Base-by-base conservation (phyloP, 2,329 filamentous ascomycete species). In the Incumbomyces delicatus region DNA sequence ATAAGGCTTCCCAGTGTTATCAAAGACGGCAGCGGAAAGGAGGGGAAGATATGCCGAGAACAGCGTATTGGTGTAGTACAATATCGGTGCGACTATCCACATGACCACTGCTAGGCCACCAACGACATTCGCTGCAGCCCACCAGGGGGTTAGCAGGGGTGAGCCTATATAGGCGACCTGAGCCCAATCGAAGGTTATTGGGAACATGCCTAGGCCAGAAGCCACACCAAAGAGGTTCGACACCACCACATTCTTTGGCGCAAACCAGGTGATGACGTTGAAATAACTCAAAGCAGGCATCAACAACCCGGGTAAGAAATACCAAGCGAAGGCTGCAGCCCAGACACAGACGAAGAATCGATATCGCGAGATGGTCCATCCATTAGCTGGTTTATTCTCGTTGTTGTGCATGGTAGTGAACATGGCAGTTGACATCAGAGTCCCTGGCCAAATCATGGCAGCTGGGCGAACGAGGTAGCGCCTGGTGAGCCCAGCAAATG, bases 371-470 rank as follows among this genome's bases (percentile, higher is more conserved):
- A 94, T 83, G 35, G 67, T 81, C 87, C 87, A 94, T 30, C 87
- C 85, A 62, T 87, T 81, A 16, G 85, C 87, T 31, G 80, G 76
- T 56, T 83, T 85, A 63, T 92, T 94, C 59, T 89, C 82, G 50
- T 87, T 81, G 58, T 83, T 88, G 64, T 94, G 87, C 41, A 94
- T 72, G 0, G 86, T 90, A 3, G 81, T 83, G 58, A 94, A 92
- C 85, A 94, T 89, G 57, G 87, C 83, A 1, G 86, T 87, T 16
- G 87, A 90, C 74, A 90, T 88, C 41, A 94, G 71, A 0, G 87
- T 94, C 17, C 84, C 83, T 1, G 87, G 87, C 87, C 87, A 94
- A 40, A 94, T 87, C 84, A 94, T 94, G 49, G 85, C 85, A 51
- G 84, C 85, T 0, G 87, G 87, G 20, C 86, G 79, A 22, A 94